A percentile compares a stretch with the other conserved stretches of the same genome.
These are phyloP conservation scores for Myotisia sp. DNA, from an alignment of 2,329 filamentous ascomycete species.

Conservation along the genomic window DNA sequence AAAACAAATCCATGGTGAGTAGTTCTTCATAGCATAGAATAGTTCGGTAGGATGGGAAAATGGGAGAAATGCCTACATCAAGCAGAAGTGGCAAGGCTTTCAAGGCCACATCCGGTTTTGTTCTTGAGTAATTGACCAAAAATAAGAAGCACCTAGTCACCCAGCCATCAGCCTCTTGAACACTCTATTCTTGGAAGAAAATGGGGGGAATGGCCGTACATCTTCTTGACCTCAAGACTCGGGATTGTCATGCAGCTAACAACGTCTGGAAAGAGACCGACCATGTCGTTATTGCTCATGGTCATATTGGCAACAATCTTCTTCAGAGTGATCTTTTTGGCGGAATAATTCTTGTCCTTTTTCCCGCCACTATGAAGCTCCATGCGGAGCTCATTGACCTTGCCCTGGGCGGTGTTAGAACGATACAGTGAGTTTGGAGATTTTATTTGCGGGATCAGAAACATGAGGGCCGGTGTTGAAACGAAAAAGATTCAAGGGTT, in stretches of 20 bases:
- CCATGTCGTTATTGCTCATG: slow-evolving; percentile 99
- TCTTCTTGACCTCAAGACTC: slow-evolving; percentile 98
- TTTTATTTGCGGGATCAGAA: no score
- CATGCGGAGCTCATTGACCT: slow-evolving; percentile 89
- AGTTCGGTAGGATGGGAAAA: no score
- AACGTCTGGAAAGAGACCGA: slow-evolving; percentile 88
- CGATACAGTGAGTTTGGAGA: slow-evolving; percentile 22
- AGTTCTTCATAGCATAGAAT: no score
- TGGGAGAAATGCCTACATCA: slow-evolving; percentile 40
- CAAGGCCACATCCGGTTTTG: slow-evolving; percentile 84
- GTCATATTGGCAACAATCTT: slow-evolving; percentile 99
- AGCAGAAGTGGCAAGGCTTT: slow-evolving; percentile 82
- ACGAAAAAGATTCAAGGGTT: neutral
- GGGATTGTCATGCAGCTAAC: slow-evolving; percentile 90
- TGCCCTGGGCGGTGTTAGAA: slow-evolving; percentile 56
- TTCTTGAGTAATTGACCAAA: slow-evolving; percentile 88
- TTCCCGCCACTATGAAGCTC: slow-evolving; percentile 89
- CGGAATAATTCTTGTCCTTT: slow-evolving; percentile 92
- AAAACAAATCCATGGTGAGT: no score
- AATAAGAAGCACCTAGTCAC: slow-evolving; percentile 83
- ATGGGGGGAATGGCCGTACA: slow-evolving; percentile 46
- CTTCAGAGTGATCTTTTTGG: slow-evolving; percentile 96
- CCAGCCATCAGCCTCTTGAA: neutral
- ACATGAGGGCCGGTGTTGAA: slow-evolving; percentile 15
- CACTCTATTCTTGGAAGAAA: neutral